A percentile compares a stretch with the other conserved stretches of the same genome.
Conservation (phyloP, 1,284 basidiomycete species). For the Trichosporon inkin region DNA sequence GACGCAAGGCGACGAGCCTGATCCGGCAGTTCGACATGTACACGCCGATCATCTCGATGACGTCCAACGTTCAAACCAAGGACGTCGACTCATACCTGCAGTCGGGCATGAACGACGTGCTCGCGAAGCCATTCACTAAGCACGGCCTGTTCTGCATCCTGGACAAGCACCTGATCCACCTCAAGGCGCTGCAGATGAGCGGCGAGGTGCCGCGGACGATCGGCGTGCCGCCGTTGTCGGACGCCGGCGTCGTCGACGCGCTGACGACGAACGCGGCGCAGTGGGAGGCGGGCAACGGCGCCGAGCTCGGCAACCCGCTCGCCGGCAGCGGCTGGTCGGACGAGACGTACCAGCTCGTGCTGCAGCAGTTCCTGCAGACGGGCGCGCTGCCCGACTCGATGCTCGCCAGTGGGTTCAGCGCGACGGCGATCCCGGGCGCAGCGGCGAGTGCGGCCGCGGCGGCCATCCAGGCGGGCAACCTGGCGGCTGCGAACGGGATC, state of each 20-base stretch:
- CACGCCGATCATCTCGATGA: conserved; percentile 97
- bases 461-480: conserved; percentile 5
- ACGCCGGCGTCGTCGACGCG: conserved; percentile 57
- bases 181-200: conserved; percentile 81
- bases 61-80: conserved; percentile 78
- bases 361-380: conserved; percentile 36
- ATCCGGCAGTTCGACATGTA: conserved; percentile 84
- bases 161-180: conserved; percentile 91
- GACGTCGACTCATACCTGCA: conserved; percentile 43
- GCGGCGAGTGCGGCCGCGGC: conserved; percentile 7
- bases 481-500: conserved; percentile 23
- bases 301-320: conserved; percentile 39
- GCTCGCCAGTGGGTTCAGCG: conserved; percentile 5
- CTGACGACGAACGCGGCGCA: conserved; percentile 36
- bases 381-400: conserved; percentile 33
- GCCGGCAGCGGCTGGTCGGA: conserved; percentile 47
- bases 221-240: conserved; percentile 67
- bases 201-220: conserved; percentile 62
- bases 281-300: conserved; percentile 20
- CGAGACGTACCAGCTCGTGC: conserved; percentile 43
- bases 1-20: conserved; percentile 68
- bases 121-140: conserved; percentile 94
- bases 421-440: background rate
- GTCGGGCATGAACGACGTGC: conserved; percentile 86
- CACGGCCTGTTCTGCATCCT: conserved; percentile 85